Evolutionary conservation across 2,329 filamentous ascomycete genomes (phyloP).

Genomic region (Hansfordia pulvinata): DNA sequence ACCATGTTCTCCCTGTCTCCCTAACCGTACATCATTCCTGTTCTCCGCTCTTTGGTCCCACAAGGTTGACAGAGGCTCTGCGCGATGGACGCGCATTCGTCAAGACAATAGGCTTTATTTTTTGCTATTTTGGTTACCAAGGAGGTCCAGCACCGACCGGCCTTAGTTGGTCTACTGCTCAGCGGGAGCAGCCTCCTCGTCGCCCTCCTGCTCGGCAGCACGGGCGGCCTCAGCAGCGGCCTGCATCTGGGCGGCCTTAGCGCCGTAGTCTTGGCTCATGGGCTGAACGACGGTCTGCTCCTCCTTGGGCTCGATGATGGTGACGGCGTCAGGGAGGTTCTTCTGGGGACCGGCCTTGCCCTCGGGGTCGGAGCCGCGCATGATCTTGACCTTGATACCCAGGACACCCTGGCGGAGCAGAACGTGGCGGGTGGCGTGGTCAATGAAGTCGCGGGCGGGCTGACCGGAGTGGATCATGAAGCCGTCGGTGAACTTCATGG

Average conservation of each 20-base stretch:
- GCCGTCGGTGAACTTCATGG: slow-evolving; percentile 99
- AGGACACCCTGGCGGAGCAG: slow-evolving; percentile 99
- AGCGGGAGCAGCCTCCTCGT: slow-evolving; percentile 35
- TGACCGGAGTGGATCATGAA: slow-evolving; percentile 99
- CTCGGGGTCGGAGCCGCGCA: slow-evolving; percentile 98
- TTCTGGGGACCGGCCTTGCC: slow-evolving; percentile 98
- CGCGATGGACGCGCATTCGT: too few relatives aligned
- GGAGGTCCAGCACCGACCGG: slow-evolving; percentile 20
- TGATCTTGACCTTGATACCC: slow-evolving; percentile 99
- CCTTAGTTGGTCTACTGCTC: slow-evolving; percentile 29
- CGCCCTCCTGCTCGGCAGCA: slow-evolving; percentile 35
- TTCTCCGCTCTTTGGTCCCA: too few relatives aligned
- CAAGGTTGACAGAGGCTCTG: too few relatives aligned
- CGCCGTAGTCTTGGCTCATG: slow-evolving; percentile 96
- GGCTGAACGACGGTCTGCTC: slow-evolving; percentile 91
- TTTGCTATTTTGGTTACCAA: slow-evolving; percentile 5
- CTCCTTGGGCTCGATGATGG: slow-evolving; percentile 99
- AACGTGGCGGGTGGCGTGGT: slow-evolving; percentile 96
- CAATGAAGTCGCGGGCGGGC: slow-evolving; percentile 99
- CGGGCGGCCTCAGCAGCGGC: slow-evolving; percentile 49
- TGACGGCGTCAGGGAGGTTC: slow-evolving; percentile 94
- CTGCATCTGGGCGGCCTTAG: slow-evolving; percentile 61
- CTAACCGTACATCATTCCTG: too few relatives aligned
- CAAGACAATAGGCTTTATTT: not conserved
- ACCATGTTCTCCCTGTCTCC: too few relatives aligned